Evolutionary conservation across 1,284 basidiomycete species (phyloP).

Genomic region (Cutaneotrichosporon curvatum): DNA sequence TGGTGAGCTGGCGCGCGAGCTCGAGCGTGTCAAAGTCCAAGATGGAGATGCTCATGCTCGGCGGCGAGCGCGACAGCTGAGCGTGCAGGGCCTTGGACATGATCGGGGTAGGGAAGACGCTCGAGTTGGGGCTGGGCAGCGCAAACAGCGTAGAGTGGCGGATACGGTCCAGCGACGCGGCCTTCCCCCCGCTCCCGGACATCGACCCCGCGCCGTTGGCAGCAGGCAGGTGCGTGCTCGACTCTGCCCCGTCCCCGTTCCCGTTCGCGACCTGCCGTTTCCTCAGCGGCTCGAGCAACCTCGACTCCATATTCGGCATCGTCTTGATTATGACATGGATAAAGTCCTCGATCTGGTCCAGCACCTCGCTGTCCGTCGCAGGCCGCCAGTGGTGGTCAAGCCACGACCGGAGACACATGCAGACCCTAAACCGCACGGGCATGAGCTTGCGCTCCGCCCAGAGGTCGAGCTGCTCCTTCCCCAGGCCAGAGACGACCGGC

Average conservation of each 20-base stretch:
- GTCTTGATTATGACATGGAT: constrained; percentile 28
- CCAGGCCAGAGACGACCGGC: constrained; percentile 21
- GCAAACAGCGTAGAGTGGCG: constrained; percentile 6
- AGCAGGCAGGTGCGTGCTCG: neutral
- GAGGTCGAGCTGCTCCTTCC: constrained; percentile 55
- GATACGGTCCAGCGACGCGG: constrained; percentile 18
- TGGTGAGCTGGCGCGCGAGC: constrained; percentile 85
- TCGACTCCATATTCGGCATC: constrained; percentile 34
- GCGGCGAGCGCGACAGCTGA: constrained; percentile 40
- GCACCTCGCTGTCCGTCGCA: constrained; percentile 51
- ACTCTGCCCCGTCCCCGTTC: constrained; percentile 2
- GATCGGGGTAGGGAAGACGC: constrained; percentile 53
- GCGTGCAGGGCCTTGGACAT: constrained; percentile 75
- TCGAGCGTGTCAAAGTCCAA: constrained; percentile 93
- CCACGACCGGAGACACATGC: constrained; percentile 90
- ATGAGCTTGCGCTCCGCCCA: constrained; percentile 83
- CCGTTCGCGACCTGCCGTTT: constrained; percentile 16
- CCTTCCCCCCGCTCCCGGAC: too few relatives aligned
- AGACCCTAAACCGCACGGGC: constrained; percentile 80
- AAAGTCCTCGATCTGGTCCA: constrained; percentile 46
- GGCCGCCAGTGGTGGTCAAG: constrained; percentile 82
- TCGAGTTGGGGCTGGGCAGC: constrained; percentile 3
- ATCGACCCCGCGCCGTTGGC: too few relatives aligned
- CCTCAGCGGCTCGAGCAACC: constrained; percentile 33
- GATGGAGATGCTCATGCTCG: constrained; percentile 59